A percentile compares a stretch with the other conserved stretches of the same genome.
phyloP scores from a whole-genome alignment of 192 early-diverging fungal species.

The Backusella circina region DNA sequence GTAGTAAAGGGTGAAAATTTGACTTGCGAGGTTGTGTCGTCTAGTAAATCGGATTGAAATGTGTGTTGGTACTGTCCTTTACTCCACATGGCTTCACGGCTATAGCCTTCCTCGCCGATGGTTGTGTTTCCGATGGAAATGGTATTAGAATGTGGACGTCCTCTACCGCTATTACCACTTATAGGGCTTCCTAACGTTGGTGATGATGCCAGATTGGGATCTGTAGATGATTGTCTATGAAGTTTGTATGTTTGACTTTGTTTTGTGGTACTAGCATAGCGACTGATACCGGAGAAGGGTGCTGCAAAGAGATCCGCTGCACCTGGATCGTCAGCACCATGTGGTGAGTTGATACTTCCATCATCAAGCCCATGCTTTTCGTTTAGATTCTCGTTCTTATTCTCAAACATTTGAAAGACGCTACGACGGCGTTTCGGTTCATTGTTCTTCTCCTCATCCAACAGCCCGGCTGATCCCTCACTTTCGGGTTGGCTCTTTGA shows the following conservation, averaged over 20 bases:
- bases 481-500: constrained; percentile 31
- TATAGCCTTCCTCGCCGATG: constrained; percentile 3
- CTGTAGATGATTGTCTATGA: neutral
- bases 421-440: neutral
- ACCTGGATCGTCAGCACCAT: constrained; percentile 13
- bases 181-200: neutral
- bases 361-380: neutral
- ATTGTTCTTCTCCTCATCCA: neutral
- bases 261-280: constrained; percentile 21
- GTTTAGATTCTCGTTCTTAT: neutral
- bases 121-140: constrained; percentile 7
- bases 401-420: constrained; percentile 22
- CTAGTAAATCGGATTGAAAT: neutral
- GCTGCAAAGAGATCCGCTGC: constrained; percentile 20
- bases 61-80: constrained; percentile 1
- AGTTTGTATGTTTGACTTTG: neutral
- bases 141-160: constrained; percentile 9
- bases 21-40: neutral
- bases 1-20: neutral
- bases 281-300: constrained; percentile 20
- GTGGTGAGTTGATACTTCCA: neutral
- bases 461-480: neutral
- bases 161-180: neutral
- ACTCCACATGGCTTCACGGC: constrained; percentile 2
- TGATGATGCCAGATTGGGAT: neutral